Conservation (phyloP, 176 grass and related monocot species). For the Phoenix dactylifera region DNA sequence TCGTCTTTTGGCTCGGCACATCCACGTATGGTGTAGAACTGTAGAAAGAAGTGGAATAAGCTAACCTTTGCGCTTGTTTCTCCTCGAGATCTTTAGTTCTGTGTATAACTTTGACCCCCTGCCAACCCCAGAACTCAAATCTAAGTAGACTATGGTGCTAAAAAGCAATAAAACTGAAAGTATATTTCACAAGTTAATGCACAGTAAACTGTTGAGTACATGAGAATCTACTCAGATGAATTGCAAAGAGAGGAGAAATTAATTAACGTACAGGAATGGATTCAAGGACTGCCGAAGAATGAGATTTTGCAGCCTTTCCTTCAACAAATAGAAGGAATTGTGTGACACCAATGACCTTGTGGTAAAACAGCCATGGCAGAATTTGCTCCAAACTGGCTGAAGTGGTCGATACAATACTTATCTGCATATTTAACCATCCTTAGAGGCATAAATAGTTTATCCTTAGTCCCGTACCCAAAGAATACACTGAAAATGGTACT, state of each 20-base stretch:
- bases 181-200: too few species aligned
- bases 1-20: too few species aligned
- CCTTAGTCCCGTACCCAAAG: background rate
- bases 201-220: too few species aligned
- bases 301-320: constrained; percentile 74
- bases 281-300: constrained; percentile 65
- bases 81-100: constrained; percentile 80
- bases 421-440: constrained; percentile 20
- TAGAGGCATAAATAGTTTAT: background rate
- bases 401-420: constrained; percentile 80
- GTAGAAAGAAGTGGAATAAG: background rate
- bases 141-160: background rate
- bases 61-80: constrained; percentile 66
- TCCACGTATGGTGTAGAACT: too few species aligned
- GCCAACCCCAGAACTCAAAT: constrained; percentile 12
- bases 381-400: constrained; percentile 89
- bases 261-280: constrained; percentile 53
- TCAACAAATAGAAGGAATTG: constrained; percentile 94
- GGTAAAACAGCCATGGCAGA: constrained; percentile 87
- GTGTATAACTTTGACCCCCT: constrained; percentile 93
- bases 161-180: background rate
- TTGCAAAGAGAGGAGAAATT: too few species aligned
- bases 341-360: constrained; percentile 73
- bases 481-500: background rate
- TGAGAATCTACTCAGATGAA: too few species aligned